Base-by-base conservation (phyloP, 371 early-diverging fungal species). In the Capillidium heterosporum region DNA sequence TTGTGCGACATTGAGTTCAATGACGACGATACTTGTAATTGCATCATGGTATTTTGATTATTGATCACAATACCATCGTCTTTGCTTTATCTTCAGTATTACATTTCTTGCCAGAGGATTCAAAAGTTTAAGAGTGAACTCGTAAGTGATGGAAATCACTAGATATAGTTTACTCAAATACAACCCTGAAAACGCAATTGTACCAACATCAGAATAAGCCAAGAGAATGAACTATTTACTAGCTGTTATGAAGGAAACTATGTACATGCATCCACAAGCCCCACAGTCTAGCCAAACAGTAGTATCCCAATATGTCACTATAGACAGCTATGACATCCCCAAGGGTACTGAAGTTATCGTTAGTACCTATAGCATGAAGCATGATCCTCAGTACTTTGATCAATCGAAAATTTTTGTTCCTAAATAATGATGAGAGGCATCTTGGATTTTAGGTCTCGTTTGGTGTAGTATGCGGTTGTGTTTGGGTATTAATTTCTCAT, bases 401-500 rank as follows among this genome's bases (percentile, higher is more conserved):
- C 11, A 51, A 1, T 32, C 51, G 4, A 19, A 51, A 29, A 32
- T 17, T 10, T 51, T 51, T 24, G 21, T 13, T 21, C 51, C 51
- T 2, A 32, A 51, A 24, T 21, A 21, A 28, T 21, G 2, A 28
- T 31, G 10, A 7, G 17, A 17, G 7, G 7, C 10, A 39, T 17
- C 7, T 39, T 39, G 7, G 10, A 39, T 10, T 28, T 21, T 54
- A 27, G 23, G 10, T 46, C 1, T 47, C 57, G 27, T 56, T 56
- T 56, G 57, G 46, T 23, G 32, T n/a, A 47, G 57, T 2, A 11
- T 23, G 15, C 3, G 57, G 1, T 17, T 17, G 17, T 78, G 81
- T 47, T 64, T 76, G 42, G 81, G 76, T 43, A 68, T 71, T 67
- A 69, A 73, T 41, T 78, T 80, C 53, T 70, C 74, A 1, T 61